phyloP scores from a whole-genome alignment of 2,329 filamentous ascomycete species.

The Penicillium fuscoglaucum region DNA sequence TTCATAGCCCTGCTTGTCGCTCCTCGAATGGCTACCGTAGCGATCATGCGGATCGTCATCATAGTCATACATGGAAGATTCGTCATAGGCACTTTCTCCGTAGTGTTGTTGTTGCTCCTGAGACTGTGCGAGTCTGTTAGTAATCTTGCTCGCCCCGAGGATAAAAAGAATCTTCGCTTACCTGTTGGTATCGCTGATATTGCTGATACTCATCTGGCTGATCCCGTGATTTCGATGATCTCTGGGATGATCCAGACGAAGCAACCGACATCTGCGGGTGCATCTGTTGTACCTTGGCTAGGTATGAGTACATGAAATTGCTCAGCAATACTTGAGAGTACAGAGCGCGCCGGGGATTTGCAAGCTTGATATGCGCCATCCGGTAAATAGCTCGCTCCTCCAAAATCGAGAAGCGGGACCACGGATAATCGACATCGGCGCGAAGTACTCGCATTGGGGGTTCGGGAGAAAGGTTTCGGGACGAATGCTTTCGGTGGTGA shows the following conservation, averaged over 20 bases:
- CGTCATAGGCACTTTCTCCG: constrained; percentile 48
- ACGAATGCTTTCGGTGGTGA: constrained; percentile 69
- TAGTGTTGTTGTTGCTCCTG: constrained; percentile 37
- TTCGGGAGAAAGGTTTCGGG: constrained; percentile 77
- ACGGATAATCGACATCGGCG: constrained; percentile 92
- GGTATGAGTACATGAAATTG: constrained; percentile 99
- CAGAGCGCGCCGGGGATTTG: constrained; percentile 88
- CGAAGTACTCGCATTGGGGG: constrained; percentile 70
- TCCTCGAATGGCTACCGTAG: constrained; percentile 40
- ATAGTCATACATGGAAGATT: constrained; percentile 55
- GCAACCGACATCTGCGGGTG: constrained; percentile 92
- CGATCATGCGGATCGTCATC: constrained; percentile 45
- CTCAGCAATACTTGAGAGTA: constrained; percentile 94
- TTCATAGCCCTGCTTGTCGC: constrained; percentile 42
- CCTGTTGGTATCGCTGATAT: constrained; percentile 51
- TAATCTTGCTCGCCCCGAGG: neutral
- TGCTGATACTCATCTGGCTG: constrained; percentile 46
- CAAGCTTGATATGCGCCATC: constrained; percentile 98
- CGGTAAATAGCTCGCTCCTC: constrained; percentile 97
- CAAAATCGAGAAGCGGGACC: constrained; percentile 90
- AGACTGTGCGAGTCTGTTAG: constrained; percentile 16
- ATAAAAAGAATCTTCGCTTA: constrained; percentile 26
- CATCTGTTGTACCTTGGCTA: constrained; percentile 98
- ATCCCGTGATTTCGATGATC: constrained; percentile 46
- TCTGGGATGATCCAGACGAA: constrained; percentile 74